Evolutionary conservation across 441 rosid species (phyloP), one percentile per base, ranked within the genome.

Genomic region (Jatropha multifida): DNA sequence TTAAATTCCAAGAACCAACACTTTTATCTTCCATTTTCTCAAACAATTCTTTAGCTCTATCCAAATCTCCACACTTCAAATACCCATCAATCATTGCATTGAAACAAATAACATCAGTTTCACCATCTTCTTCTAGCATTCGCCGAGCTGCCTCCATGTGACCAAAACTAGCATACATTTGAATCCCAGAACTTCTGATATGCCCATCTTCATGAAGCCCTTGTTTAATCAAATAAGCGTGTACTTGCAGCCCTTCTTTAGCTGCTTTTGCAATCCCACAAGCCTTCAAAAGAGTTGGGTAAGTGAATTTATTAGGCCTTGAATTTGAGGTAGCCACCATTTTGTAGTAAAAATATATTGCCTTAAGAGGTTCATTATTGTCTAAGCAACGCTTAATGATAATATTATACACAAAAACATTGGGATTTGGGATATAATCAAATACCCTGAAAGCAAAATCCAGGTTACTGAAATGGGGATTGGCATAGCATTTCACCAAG

Each of bases 1-100:
- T 89, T 42, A 87, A 90, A 55, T 90, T 90, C 94, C 93, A 92
- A 52, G 94, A 90, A 38, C 89, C 88, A 70, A 86, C 86, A 80
- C 83, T 91, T 85, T 63, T 88, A 78, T 82, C 88, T 3, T 88
- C 90, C 89, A 88, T 87, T 80, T 41, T 74, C 85, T 85, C 83
- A 79, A 92, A 92, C 80, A 92, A 75, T 0, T 44, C 73, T 69
- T 84, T 90, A 1, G 90, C 94, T 60, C 81, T 82, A 23, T 9
- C 42, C 15, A 85, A 73, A 85, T 83, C 81, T 61, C 92, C 93
- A 48, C 80, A 81, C 66, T 81, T 84, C 46, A 87, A 84, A 79
- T 88, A 87, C 48, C 97, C 97, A 61, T 86, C 81, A 61, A 92
- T 73, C 90, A 88, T 83, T 0, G 88, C 83, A 0, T 90, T 92